Evolutionary conservation across 257 asterid genomes (phyloP), one percentile per base, ranked within the genome.

Genomic region (Verbascum thapsus): DNA sequence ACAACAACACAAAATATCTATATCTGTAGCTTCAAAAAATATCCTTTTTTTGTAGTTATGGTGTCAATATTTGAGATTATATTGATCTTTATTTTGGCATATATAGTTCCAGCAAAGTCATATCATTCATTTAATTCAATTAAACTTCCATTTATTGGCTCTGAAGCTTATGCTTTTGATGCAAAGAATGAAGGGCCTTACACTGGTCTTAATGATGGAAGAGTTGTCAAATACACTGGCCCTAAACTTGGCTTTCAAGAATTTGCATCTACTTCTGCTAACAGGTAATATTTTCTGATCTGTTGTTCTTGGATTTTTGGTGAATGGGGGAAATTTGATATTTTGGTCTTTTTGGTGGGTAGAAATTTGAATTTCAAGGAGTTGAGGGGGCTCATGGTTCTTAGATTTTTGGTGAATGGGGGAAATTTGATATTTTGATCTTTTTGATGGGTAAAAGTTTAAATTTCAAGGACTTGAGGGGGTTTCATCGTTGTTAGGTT

Each of bases 171-270:
- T 6, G 72, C 85, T 0, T 74, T 80, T 4, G 85, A 78, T 17
- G 53, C 70, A 13, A 20, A 34, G 26, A 63, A 58, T 6, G 40
- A 10, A 0, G 86, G 81, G 23, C 79, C 82, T 11, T 80, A 85
- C 66, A 75, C 78, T 6, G 87, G 78, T 12, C 78, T 80, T 10
- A 72, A 42, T 13, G 90, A 83, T 58, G 94, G 90, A 23, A 74
- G 87, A 41, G 50, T 85, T 30, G 74, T 82, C 59, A 78, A 68
- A 44, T 75, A 49, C 22, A 8, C 61, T 30, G 78, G 67, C 47
- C 67, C 74, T 1, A 22, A 19, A 6, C 4, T 18, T 15, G 72
- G 69, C 2, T 85, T 83, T 40, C 26, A 48, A 2, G 80, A 76
- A 15, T 85, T 80, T 26, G 89, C 87, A 17, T 58, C 63, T 56